Evolutionary conservation across 23 red algal species (phyloP), one percentile per base, ranked within the genome.

Genomic region (Gracilaria caudata): DNA sequence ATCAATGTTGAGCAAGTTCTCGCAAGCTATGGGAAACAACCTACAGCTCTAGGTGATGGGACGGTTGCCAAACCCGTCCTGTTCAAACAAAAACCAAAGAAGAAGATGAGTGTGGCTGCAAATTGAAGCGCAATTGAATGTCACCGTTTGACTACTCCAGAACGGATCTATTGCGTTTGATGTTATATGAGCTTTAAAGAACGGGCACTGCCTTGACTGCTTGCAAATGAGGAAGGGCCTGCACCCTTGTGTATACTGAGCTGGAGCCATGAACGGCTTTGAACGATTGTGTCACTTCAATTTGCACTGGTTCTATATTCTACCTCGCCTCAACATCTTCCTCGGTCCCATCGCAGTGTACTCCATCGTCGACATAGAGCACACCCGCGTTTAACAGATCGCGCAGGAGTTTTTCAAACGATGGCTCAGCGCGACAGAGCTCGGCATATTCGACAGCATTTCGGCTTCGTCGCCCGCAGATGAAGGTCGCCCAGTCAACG

Each of bases 51-150:
- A 17, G 26, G 41, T 34, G 51, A 75, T 30, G 82, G 64, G 28
- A 77, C 64, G 55, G 38, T 51, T 16, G 85, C 72, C 0, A 89
- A 77, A 33, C 85, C 85, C 24, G 85, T 89, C 19, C 72, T 89
- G 45, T 78, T 89, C 10, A 89, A 89, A 33, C 71, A 64, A 41
- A 75, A 61, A 78, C 85, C 85, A 21, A 45, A 46, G 32, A 89
- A 89, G 45, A 57, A 86, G 66, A 72, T 66, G 29, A 23, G 26
- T 17, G 59, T 83, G 5, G 79, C 63, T n/a, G 17, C 79, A n/a
- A 75, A 75, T 49, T 75, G 70, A 75, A 47, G 2, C 0, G 26
- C 20, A 16, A 28, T 26, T 14, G 9, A 36, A 12, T 66, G 29
- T 36, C 61, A 14, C 12, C 2, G 25, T 66, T 66, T 37, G 61